Evolutionary conservation across 2,329 filamentous ascomycete genomes (phyloP).

Genomic region (Claviceps sp.): DNA sequence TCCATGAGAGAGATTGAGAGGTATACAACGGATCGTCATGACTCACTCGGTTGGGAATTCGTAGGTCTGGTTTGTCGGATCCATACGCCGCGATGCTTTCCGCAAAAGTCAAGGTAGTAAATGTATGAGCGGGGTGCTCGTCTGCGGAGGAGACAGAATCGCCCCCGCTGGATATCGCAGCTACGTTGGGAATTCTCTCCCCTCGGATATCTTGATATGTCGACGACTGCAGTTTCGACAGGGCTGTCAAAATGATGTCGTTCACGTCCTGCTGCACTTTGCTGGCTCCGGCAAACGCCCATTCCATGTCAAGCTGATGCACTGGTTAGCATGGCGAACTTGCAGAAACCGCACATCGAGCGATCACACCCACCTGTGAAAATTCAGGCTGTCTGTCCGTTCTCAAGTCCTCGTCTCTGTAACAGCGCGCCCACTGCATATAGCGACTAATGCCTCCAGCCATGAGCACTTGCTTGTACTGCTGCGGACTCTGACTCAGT

Average conservation of each 20-base stretch:
- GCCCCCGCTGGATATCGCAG: slow-evolving; percentile 11
- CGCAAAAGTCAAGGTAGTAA: slow-evolving; percentile 23
- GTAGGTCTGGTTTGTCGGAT: slow-evolving; percentile 82
- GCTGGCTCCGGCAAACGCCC: slow-evolving; percentile 59
- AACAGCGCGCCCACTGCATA: slow-evolving; percentile 88
- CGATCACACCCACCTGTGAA: slow-evolving; percentile 51
- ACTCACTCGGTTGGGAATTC: slow-evolving; percentile 53
- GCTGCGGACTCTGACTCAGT: slow-evolving; percentile 88
- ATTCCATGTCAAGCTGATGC: slow-evolving; percentile 72
- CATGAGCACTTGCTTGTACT: slow-evolving; percentile 98
- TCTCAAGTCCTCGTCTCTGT: slow-evolving; percentile 84
- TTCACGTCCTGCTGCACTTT: slow-evolving; percentile 22
- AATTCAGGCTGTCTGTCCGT: slow-evolving; percentile 95
- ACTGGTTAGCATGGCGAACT: slow-evolving; percentile 1
- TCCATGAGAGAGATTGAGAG: slow-evolving; percentile 6
- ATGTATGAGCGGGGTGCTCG: slow-evolving; percentile 16
- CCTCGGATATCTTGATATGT: slow-evolving; percentile 51
- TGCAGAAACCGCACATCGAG: neutral
- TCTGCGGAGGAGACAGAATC: slow-evolving; percentile 1
- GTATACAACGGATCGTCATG: neutral
- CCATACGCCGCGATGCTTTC: slow-evolving; percentile 64
- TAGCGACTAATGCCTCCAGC: slow-evolving; percentile 71
- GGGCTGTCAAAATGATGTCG: slow-evolving; percentile 19
- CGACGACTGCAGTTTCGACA: slow-evolving; percentile 16
- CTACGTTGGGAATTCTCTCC: slow-evolving; percentile 19